phyloP scores from a whole-genome alignment of 1,284 basidiomycete genomes.

The Sphagnurus paluster region DNA sequence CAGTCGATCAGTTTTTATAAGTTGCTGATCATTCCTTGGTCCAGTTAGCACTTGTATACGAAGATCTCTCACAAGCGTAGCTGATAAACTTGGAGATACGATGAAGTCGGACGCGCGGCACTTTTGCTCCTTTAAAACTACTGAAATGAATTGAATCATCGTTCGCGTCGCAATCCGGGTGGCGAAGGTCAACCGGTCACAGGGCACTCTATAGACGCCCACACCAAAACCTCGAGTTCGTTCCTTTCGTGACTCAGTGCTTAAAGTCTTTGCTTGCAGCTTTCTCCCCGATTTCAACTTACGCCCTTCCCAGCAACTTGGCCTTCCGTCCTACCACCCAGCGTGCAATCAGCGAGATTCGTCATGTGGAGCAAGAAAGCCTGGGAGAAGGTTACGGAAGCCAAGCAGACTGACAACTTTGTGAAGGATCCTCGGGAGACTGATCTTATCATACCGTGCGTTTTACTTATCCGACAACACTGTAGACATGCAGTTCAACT shows the following conservation, averaged over 20 bases:
- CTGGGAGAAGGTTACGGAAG: conserved; percentile 10
- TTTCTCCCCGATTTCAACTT: too few relatives aligned
- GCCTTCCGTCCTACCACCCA: not conserved
- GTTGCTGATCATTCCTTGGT: conserved; percentile 33
- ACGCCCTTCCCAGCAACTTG: not conserved
- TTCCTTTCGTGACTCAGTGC: too few relatives aligned
- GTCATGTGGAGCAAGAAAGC: not conserved
- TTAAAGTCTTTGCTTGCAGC: too few relatives aligned
- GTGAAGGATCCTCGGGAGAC: conserved; percentile 3
- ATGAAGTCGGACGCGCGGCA: too few relatives aligned
- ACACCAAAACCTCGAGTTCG: too few relatives aligned
- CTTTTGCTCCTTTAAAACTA: too few relatives aligned
- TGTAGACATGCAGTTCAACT: not conserved
- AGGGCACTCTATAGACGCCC: too few relatives aligned
- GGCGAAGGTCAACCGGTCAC: too few relatives aligned
- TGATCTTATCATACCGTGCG: conserved; percentile 15
- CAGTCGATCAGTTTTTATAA: not conserved
- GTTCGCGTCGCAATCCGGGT: too few relatives aligned
- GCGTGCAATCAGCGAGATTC: not conserved
- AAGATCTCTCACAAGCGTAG: conserved; percentile 21
- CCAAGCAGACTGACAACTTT: conserved; percentile 8
- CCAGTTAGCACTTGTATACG: conserved; percentile 30
- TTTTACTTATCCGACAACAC: not conserved
- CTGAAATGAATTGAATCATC: too few relatives aligned
- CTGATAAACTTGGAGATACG: conserved; percentile 25